Percentiles rank a stretch among this genome's conserved stretches.
Evolutionary conservation across 2,329 filamentous ascomycete genomes (phyloP).

Genomic region (Diaporthe helianthi): DNA sequence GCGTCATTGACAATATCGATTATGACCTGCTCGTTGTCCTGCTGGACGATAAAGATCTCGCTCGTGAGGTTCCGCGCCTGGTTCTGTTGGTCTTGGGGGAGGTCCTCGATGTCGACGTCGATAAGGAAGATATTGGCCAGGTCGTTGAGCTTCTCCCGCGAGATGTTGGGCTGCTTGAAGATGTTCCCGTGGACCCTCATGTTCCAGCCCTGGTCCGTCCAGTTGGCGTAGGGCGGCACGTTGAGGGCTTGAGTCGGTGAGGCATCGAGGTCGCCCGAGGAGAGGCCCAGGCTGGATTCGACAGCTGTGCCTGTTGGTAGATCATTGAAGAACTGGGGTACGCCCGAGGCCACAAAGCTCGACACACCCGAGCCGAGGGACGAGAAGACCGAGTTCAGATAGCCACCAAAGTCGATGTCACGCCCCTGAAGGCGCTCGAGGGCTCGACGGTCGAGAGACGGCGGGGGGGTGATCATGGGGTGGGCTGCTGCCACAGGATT

Average conservation of each 20-base stretch:
- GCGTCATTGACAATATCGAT: slow-evolving; percentile 62
- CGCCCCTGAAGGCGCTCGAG: slow-evolving; percentile 39
- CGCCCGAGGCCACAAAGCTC: slow-evolving; percentile 66
- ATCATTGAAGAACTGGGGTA: slow-evolving; percentile 72
- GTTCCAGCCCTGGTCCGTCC: slow-evolving; percentile 79
- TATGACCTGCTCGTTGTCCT: slow-evolving; percentile 67
- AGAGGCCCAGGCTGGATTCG: slow-evolving; percentile 65
- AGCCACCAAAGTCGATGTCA: slow-evolving; percentile 52
- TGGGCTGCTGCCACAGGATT: slow-evolving; percentile 31
- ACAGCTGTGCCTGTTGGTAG: slow-evolving; percentile 70
- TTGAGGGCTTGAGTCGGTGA: slow-evolving; percentile 75
- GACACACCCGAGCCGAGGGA: slow-evolving; percentile 62
- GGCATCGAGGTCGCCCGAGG: slow-evolving; percentile 63
- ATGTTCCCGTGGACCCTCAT: slow-evolving; percentile 80
- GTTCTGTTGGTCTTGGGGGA: slow-evolving; percentile 64
- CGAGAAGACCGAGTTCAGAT: slow-evolving; percentile 58
- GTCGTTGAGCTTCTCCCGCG: slow-evolving; percentile 68
- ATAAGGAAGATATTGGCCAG: slow-evolving; percentile 76
- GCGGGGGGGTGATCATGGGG: slow-evolving; percentile 41
- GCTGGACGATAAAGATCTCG: slow-evolving; percentile 78
- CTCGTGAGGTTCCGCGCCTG: slow-evolving; percentile 78
- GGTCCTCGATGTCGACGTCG: slow-evolving; percentile 64
- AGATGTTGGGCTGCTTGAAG: slow-evolving; percentile 78
- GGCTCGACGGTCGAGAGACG: slow-evolving; percentile 42
- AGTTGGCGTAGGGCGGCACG: slow-evolving; percentile 76